Evolutionary conservation across 257 asterid species (phyloP).

Genomic region (Solanum acaule): DNA sequence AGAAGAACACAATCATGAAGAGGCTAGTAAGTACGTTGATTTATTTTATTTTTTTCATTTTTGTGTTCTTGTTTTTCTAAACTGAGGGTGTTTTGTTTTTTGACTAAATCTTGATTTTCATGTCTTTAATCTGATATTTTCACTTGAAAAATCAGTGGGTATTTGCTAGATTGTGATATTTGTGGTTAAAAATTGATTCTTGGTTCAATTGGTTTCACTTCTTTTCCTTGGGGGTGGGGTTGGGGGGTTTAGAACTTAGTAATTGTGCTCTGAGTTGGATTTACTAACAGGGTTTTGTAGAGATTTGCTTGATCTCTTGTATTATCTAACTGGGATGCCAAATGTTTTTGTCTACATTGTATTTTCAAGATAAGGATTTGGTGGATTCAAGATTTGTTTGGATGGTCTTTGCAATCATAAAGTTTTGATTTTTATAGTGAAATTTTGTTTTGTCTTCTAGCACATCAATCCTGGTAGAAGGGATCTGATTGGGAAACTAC

Average conservation of each 20-base stretch:
- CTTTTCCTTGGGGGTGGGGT: neutral
- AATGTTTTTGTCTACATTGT: conserved; percentile 8
- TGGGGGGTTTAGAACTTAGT: neutral
- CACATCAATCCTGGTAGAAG: neutral
- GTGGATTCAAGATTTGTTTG: conserved; percentile 4
- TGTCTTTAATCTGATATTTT: neutral
- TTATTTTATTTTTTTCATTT: neutral
- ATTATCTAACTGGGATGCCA: neutral
- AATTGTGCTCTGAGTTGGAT: neutral
- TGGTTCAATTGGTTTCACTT: neutral
- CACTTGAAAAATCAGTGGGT: neutral
- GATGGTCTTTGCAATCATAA: neutral
- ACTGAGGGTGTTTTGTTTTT: neutral
- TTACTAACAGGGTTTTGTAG: neutral
- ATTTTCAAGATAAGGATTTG: neutral
- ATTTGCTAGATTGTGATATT: neutral
- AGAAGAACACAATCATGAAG: conserved; percentile 56
- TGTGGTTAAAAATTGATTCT: conserved; percentile 2
- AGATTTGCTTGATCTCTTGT: neutral
- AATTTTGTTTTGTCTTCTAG: neutral
- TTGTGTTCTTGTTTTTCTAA: neutral
- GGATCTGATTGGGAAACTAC: neutral
- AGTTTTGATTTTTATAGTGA: neutral
- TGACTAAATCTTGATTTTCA: neutral
- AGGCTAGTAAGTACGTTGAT: conserved; percentile 99